Percentiles rank a stretch among this genome's conserved stretches.
Evolutionary conservation across 176 grass and related monocot species (phyloP).

Genomic region (Bromus sterilis): DNA sequence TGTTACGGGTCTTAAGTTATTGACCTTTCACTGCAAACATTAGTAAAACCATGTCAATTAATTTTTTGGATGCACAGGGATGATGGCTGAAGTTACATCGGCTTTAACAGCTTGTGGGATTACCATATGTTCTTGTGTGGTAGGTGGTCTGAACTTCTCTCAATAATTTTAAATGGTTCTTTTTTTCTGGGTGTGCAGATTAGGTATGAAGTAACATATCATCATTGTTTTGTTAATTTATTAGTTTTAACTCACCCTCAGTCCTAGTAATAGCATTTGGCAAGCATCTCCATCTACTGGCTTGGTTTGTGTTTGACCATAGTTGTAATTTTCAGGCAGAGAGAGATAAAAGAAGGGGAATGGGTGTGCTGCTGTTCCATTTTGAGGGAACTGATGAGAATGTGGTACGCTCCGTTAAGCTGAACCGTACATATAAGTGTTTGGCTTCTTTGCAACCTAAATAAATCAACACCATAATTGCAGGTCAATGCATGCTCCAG

Average conservation of each 20-base stretch:
- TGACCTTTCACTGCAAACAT: not conserved
- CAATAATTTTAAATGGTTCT: not conserved
- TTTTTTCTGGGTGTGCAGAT: not conserved
- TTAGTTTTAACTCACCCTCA: not conserved
- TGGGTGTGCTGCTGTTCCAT: constrained; percentile 79
- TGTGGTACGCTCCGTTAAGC: constrained; percentile 49
- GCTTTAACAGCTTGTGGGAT: constrained; percentile 81
- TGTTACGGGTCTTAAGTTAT: not conserved
- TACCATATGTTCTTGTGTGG: constrained; percentile 80
- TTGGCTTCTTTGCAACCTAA: constrained; percentile 17
- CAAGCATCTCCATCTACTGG: not conserved
- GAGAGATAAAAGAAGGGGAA: constrained; percentile 66
- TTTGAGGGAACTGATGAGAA: constrained; percentile 70
- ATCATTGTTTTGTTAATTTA: constrained; percentile 1
- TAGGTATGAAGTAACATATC: not conserved
- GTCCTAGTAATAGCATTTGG: not conserved
- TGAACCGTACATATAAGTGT: not conserved
- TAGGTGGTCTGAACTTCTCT: constrained; percentile 32
- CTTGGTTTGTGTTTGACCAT: constrained; percentile 14
- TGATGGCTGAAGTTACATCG: constrained; percentile 85
- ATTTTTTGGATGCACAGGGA: constrained; percentile 49
- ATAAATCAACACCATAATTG: constrained; percentile 20
- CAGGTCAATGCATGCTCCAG: constrained; percentile 62
- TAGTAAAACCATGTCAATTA: constrained; percentile 12
- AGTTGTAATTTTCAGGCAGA: constrained; percentile 52